Evolutionary conservation across 768 basidiomycete species (phyloP).

Genomic region (Strobilomyces confusus): DNA sequence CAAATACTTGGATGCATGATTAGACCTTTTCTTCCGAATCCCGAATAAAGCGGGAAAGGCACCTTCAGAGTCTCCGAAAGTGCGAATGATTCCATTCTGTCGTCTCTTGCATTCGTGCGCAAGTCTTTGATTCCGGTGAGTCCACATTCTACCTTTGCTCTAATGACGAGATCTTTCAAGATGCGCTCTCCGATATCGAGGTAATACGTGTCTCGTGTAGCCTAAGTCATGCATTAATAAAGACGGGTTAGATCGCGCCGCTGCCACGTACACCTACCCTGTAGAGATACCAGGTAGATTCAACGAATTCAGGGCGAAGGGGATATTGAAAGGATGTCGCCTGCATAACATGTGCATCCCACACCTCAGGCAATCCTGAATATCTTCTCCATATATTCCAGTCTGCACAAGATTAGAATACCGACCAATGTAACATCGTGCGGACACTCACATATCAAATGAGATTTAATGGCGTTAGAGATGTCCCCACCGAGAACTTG

Average conservation of each 20-base stretch:
- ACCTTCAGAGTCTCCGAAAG: conserved; percentile 92
- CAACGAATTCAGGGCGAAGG: conserved; percentile 87
- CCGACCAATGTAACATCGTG: background rate
- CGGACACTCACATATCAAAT: conserved; percentile 68
- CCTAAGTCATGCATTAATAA: conserved; percentile 42
- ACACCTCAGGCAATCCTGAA: conserved; percentile 89
- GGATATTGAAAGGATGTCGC: conserved; percentile 80
- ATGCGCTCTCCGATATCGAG: conserved; percentile 87
- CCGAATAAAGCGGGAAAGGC: conserved; percentile 2
- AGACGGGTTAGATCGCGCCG: background rate
- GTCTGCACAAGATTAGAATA: conserved; percentile 41
- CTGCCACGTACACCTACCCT: conserved; percentile 53
- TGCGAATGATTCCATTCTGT: conserved; percentile 97
- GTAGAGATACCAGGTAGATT: conserved; percentile 96
- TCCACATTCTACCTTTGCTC: conserved; percentile 84
- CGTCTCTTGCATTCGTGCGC: conserved; percentile 71
- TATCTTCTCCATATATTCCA: conserved; percentile 92
- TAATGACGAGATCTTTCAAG: conserved; percentile 65
- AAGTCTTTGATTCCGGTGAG: conserved; percentile 80
- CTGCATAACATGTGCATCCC: conserved; percentile 69
- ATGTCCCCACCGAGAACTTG: conserved; percentile 86
- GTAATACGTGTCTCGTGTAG: conserved; percentile 90
- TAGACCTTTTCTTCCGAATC: background rate
- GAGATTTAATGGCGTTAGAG: conserved; percentile 88
- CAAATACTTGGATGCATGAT: conserved; percentile 60